A percentile compares a stretch with the other conserved stretches of the same genome.
These are phyloP conservation scores for Sonneratia caseolaris DNA, from an alignment of 345 rosid species.

Conservation along the genomic window DNA sequence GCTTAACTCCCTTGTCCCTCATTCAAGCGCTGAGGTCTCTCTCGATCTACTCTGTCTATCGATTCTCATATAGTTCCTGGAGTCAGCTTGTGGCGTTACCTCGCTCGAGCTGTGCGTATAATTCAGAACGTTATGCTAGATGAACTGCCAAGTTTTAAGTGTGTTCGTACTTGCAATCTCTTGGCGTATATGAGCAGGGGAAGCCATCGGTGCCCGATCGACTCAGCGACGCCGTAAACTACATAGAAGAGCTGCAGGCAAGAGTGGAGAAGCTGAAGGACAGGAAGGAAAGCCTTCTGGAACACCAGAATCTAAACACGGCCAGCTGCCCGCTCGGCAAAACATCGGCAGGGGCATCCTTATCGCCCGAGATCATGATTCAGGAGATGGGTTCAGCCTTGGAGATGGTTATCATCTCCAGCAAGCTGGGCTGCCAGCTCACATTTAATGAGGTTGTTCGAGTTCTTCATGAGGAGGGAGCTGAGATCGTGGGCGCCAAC, in stretches of 20 bases:
- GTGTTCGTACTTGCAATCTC: no score
- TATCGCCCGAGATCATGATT: constrained; percentile 8
- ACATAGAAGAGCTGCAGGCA: constrained; percentile 40
- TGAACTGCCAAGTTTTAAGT: no score
- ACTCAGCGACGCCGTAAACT: constrained; percentile 34
- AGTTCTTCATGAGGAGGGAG: constrained; percentile 17
- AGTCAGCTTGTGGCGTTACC: no score
- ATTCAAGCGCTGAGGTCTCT: constrained; percentile 25
- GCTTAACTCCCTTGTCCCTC: constrained; percentile 40
- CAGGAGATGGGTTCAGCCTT: constrained; percentile 3
- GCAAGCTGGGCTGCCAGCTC: constrained; percentile 10
- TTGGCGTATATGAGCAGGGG: neutral
- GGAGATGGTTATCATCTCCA: constrained; percentile 10
- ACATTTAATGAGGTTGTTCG: constrained; percentile 8
- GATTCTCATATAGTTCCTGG: no score
- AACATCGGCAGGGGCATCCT: neutral
- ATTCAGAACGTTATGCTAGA: no score
- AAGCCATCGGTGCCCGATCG: constrained; percentile 19
- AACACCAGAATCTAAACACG: neutral
- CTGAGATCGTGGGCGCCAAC: constrained; percentile 8
- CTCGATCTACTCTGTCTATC: constrained; percentile 8
- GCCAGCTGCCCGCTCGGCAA: neutral
- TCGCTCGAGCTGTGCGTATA: no score
- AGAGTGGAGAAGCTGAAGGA: constrained; percentile 42
- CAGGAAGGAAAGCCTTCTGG: constrained; percentile 7